Conservation (phyloP, 2,329 filamentous ascomycete species). For the Sclerotinia borealis region DNA sequence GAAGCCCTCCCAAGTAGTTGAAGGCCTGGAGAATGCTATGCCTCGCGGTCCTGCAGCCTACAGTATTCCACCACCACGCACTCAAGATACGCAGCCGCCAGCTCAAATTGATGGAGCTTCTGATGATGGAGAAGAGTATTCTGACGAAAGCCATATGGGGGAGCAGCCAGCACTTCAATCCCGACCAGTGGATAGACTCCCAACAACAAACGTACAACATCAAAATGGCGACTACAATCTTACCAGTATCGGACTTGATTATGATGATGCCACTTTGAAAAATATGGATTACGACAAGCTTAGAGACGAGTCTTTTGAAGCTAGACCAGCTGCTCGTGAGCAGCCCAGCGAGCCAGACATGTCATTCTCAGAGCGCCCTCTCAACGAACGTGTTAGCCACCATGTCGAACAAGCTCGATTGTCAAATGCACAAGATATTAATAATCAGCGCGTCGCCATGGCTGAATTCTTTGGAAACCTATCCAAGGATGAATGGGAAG, state of each 20-base stretch:
- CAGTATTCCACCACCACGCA: neutral
- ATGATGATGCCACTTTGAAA: conserved; percentile 5
- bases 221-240: neutral
- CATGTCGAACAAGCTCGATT: neutral
- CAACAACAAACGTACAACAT: neutral
- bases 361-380: conserved; percentile 4
- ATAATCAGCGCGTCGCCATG: neutral
- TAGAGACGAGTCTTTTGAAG: conserved; percentile 11
- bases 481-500: conserved; percentile 29
- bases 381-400: neutral
- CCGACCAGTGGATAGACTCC: neutral
- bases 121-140: conserved; percentile 1
- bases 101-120: neutral
- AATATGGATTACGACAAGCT: conserved; percentile 6
- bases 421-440: neutral
- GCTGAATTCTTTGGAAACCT: conserved; percentile 23
- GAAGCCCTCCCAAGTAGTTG: neutral
- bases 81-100: neutral
- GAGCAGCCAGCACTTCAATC: conserved; percentile 6
- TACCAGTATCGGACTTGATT: conserved; percentile 1
- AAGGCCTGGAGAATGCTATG: neutral
- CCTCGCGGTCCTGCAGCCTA: neutral
- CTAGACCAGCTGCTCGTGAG: neutral
- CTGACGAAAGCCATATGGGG: neutral
- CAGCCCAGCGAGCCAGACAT: neutral